Evolutionary conservation across 768 basidiomycete genomes (phyloP), one percentile per base, ranked within the genome.

Genomic region (Calocybe cyanea): DNA sequence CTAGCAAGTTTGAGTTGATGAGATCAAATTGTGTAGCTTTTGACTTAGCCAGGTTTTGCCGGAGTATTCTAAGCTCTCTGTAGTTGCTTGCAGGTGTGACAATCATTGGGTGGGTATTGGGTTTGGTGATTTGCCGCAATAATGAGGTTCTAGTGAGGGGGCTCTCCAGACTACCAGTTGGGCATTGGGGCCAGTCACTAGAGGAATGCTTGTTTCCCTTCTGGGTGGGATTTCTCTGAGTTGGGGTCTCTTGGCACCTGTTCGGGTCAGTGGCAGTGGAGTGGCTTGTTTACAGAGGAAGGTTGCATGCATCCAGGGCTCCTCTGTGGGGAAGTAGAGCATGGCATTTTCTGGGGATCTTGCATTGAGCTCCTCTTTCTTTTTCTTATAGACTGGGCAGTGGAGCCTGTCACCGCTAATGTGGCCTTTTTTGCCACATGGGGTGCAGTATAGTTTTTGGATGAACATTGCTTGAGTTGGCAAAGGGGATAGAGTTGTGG

Each of bases 271-370:
- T n/a, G n/a, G n/a, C n/a, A n/a, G n/a, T n/a, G n/a, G 36, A 37
- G 3, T 37, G 15, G 8, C 3, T 11, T 9, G 17, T 21, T 11
- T 9, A 7, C 10, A 25, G 23, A 4, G 3, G 4, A 24, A 11
- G 20, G 17, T 40, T 7, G 39, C 21, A n/a, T 25, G 23, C 4
- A 24, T 30, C 21, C 13, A 15, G 6, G 11, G 11, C 19, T 20
- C 9, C 6, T 18, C 25, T 7, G 56, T 41, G 0, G 51, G 59
- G 38, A 40, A 55, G 53, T 49, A 62, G 0, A 52, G 56, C 7
- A 56, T 19, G 14, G 10, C 8, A 38, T 59, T 59, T 31, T 59
- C 61, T 10, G 54, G 57, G 38, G 50, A 40, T 6, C 33, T 3
- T 17, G 20, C n/a, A 17, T 56, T 34, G 11, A 31, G 28, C 2